These are phyloP conservation scores for Sclerospora graminicola DNA, from an alignment of 352 stramenopile species.

Conservation along the genomic window DNA sequence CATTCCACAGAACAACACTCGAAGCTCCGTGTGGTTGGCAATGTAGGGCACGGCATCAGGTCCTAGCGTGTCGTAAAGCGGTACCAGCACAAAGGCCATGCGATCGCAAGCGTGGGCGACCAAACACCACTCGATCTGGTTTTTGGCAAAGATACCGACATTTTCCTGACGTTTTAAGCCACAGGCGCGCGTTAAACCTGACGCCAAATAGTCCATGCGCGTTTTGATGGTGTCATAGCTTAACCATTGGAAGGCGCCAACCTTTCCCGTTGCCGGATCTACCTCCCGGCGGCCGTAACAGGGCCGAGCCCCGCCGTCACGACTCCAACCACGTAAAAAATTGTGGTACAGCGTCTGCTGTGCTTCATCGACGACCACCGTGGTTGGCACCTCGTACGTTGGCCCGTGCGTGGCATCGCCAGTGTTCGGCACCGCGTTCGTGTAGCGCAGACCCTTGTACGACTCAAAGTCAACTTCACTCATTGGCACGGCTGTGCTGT, in stretches of 20 bases:
- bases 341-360: conserved; percentile 38
- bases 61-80: conserved; percentile 74
- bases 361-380: conserved; percentile 19
- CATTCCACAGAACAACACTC: conserved; percentile 38
- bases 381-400: conserved; percentile 12
- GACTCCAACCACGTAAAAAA: conserved; percentile 22
- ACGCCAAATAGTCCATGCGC: conserved; percentile 28
- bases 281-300: conserved; percentile 9
- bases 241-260: conserved; percentile 43
- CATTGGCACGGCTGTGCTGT: conserved; percentile 17
- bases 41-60: conserved; percentile 61
- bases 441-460: conserved; percentile 17
- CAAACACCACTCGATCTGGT: conserved; percentile 60
- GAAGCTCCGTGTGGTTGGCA: conserved; percentile 60
- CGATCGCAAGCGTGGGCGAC: conserved; percentile 43
- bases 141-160: conserved; percentile 60
- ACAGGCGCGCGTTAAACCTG: conserved; percentile 24
- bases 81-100: conserved; percentile 56
- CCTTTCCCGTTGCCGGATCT: conserved; percentile 25
- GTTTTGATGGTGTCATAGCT: conserved; percentile 39
- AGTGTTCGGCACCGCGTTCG: conserved; percentile 18
- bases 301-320: conserved; percentile 1
- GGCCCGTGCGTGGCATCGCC: conserved; percentile 15
- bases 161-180: conserved; percentile 34
- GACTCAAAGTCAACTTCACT: conserved; percentile 17